Evolutionary conservation across 192 early-diverging fungal species (phyloP), one percentile per base, ranked within the genome.

Genomic region (Kappamyces sp.): DNA sequence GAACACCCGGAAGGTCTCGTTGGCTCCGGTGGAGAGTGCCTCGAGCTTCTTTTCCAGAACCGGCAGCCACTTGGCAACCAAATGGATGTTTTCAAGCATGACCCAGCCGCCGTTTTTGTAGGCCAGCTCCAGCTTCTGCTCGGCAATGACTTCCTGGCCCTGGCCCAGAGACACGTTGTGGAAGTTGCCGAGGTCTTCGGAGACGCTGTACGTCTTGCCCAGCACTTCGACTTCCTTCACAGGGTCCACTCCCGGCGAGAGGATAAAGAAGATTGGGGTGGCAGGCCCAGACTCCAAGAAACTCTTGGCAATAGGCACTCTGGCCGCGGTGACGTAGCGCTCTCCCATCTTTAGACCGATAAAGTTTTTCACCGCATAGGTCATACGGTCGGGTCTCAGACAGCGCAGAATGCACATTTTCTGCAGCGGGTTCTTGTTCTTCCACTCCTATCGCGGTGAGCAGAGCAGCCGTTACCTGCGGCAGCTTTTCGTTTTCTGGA

Each of bases 11-110:
- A 84, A 84, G 44, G 70, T 63, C 32, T 70, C 65, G 51, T 84
- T 72, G 6, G 83, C 74, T 2, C 77, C 78, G 12, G 59, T 55
- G 1, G 69, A 70, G 39, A 84, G 66, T 0, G 66, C 66, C 58
- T 84, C 83, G n/a, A 84, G 70, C 51, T 84, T 84, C 67, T 84
- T 84, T 54, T 80, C 83, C 49, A 84, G 65, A 42, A 77, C 70
- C 2, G 83, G 80, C 5, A 84, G 66, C 83, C 83, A 84, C 51
- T 84, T 84, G 1, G 77, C 73, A 48, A 84, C 83, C 73, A 84
- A 69, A 62, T 84, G 83, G 49, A 84, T 84, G 67, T 84, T 84
- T 76, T 84, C 77, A 41, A 84, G 64, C 83, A 84, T 84, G 57
- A 84, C 83, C 82, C 82, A 84, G 47, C 82, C 82, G 7, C 82